phyloP scores from a whole-genome alignment of 768 basidiomycete species.

The Mycena epipterygia region DNA sequence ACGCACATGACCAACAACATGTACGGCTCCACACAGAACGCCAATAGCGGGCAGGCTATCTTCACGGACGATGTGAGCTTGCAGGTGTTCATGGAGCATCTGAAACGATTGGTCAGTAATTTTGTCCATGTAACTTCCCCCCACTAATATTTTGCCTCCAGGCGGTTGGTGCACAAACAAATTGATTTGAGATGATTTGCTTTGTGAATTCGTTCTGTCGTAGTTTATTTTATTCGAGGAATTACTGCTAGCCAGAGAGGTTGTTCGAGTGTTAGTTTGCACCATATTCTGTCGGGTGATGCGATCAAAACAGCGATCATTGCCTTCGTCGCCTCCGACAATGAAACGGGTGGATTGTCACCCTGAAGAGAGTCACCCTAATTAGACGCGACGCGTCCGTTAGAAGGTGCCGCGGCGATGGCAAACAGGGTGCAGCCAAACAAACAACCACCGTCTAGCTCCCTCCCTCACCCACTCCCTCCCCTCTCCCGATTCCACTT shows the following conservation, averaged over 20 bases:
- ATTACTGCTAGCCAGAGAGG: background rate
- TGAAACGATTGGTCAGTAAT: slow-evolving; percentile 88
- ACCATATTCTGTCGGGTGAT: too few relatives aligned
- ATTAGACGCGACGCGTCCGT: too few relatives aligned
- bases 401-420: too few relatives aligned
- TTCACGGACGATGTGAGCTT: slow-evolving; percentile 99
- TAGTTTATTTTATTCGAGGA: slow-evolving; percentile 11
- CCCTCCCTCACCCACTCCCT: too few relatives aligned
- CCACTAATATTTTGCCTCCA: slow-evolving; percentile 40
- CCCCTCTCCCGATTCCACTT: too few relatives aligned
- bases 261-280: too few relatives aligned
- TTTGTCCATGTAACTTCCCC: background rate
- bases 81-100: slow-evolving; percentile 97
- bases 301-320: too few relatives aligned
- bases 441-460: too few relatives aligned
- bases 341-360: too few relatives aligned
- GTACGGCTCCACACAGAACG: slow-evolving; percentile 83
- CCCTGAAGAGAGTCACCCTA: too few relatives aligned
- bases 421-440: too few relatives aligned
- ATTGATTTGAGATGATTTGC: slow-evolving; percentile 50
- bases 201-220: slow-evolving; percentile 34
- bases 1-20: slow-evolving; percentile 95
- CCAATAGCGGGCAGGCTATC: slow-evolving; percentile 88
- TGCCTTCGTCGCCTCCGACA: too few relatives aligned
- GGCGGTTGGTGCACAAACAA: slow-evolving; percentile 81